These are phyloP conservation scores for Diaporthe helianthi DNA, from an alignment of 2,329 filamentous ascomycete genomes.

Conservation along the genomic window DNA sequence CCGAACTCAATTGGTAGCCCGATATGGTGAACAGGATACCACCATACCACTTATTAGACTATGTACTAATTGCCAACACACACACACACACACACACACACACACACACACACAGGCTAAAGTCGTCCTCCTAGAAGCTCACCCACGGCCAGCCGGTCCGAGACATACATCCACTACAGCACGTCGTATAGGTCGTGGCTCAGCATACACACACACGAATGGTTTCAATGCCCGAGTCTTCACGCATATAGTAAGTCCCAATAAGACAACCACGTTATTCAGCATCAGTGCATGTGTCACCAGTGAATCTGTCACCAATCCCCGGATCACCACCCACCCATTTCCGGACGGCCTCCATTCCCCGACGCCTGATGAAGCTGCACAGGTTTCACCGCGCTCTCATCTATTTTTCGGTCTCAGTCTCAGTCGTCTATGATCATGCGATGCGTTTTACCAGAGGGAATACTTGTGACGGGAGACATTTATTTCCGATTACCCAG, in stretches of 20 bases:
- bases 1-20: neutral
- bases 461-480: neutral
- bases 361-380: constrained; percentile 11
- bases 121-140: neutral
- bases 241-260: neutral
- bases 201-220: constrained; percentile 1
- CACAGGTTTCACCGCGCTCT: constrained; percentile 11
- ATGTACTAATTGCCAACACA: neutral
- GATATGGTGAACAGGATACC: neutral
- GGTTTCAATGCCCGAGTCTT: constrained; percentile 3
- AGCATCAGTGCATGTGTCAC: neutral
- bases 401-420: neutral
- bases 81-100: too few relatives aligned
- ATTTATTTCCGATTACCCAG: neutral
- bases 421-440: neutral
- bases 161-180: constrained; percentile 3
- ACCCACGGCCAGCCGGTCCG: neutral
- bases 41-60: neutral
- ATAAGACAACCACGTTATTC: constrained; percentile 2
- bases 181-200: neutral
- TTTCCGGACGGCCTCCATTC: neutral
- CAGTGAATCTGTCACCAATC: neutral
- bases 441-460: too few relatives aligned
- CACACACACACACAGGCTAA: too few relatives aligned
- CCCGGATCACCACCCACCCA: neutral